Base-by-base conservation (phyloP, 2,329 filamentous ascomycete genomes). In the Pseudogymnoascus sp. region DNA sequence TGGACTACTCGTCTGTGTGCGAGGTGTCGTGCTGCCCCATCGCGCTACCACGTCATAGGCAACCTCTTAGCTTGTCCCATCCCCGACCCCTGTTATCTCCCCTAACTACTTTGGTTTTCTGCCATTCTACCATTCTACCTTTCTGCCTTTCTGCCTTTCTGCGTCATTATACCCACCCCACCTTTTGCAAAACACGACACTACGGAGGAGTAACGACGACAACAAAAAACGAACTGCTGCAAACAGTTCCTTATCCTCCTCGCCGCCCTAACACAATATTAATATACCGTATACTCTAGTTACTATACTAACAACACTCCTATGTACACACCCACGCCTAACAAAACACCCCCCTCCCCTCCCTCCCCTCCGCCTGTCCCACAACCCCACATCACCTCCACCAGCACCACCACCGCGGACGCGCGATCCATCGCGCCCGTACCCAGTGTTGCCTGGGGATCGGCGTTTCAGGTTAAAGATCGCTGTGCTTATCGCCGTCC, bases 401-500 rank as follows among this genome's bases (percentile, higher is more conserved):
- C 31, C 31, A n/a, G n/a, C 41, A 43, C 41, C 41, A 43, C 1
- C 41, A 43, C 19, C 41, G 11, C 41, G 41, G 19, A 24, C 41
- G 41, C 41, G 19, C 41, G 41, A 43, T 43, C 40, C 19, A 46
- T 46, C 19, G 41, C 11, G 19, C 19, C 19, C 19, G 41, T 46
- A 24, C 41, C 41, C 41, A 46, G 5, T 46, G 41, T 46, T 46
- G 41, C 41, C 41, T 46, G 41, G 41, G 41, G 41, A 46, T 46
- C 41, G 41, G 41, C 41, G 41, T 46, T 46, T 46, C 41, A 46
- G 19, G 41, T 46, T 46, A 46, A 46, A 46, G 41, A 46, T 46
- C 41, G 41, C 41, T 46, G 22, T 46, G 41, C 41, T 46, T 46
- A 46, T 46, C 41, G 40, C 8, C 41, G 3, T 14, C 41, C 41